These are phyloP conservation scores for Bruguiera gymnorhiza DNA, from an alignment of 345 rosid genomes.

Conservation along the genomic window DNA sequence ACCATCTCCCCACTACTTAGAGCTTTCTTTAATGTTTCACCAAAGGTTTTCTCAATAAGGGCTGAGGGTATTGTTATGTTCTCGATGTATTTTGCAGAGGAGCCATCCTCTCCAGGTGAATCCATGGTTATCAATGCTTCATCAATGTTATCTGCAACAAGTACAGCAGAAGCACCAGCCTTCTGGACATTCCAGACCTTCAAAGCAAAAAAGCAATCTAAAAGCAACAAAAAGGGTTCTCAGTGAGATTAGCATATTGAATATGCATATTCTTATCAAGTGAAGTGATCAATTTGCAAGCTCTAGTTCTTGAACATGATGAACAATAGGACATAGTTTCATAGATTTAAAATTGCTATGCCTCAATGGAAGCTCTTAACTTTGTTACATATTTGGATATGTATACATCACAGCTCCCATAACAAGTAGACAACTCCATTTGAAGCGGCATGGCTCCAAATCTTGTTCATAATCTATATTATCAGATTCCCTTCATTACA, in stretches of 20 bases:
- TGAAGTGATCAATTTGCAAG: too few species aligned
- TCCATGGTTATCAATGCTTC: conserved; percentile 96
- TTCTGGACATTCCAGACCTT: conserved; percentile 98
- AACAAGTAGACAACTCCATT: too few species aligned
- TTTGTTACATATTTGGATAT: too few species aligned
- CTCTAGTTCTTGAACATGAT: too few species aligned
- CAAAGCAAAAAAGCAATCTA: conserved; percentile 95
- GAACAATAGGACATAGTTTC: too few species aligned
- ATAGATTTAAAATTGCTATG: too few species aligned
- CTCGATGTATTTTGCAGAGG: conserved; percentile 68
- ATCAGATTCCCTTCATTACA: too few species aligned
- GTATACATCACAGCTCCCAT: too few species aligned
- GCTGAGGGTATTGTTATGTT: conserved; percentile 98
- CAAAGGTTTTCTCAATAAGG: conserved; percentile 71
- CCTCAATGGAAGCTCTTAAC: too few species aligned
- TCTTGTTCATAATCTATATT: too few species aligned
- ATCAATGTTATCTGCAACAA: conserved; percentile 79
- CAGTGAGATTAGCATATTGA: neutral
- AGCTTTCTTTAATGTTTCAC: conserved; percentile 70
- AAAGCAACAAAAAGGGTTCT: conserved; percentile 11
- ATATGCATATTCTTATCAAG: too few species aligned
- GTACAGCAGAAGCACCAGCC: conserved; percentile 96
- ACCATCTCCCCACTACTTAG: conserved; percentile 73
- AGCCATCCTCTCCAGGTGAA: conserved; percentile 66
- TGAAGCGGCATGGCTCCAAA: too few species aligned